phyloP scores from a whole-genome alignment of 495 filamentous ascomycete species.

The Podospora australis region DNA sequence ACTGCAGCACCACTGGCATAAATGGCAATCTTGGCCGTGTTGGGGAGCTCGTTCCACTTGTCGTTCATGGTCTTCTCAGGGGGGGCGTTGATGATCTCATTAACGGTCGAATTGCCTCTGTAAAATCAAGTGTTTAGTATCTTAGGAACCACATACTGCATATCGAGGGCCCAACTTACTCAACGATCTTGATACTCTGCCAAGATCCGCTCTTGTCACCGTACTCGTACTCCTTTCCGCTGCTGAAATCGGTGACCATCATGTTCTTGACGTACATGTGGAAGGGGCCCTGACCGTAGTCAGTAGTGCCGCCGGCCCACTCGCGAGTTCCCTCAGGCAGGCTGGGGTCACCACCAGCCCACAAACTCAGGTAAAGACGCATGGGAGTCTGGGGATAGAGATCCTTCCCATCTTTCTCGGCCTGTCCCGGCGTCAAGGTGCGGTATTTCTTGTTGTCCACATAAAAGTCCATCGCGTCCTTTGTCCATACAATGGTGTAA shows the following conservation, averaged over 20 bases:
- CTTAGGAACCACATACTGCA: neutral
- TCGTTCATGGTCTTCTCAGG: slow-evolving; percentile 44
- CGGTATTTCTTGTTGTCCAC: slow-evolving; percentile 66
- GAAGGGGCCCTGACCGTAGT: slow-evolving; percentile 65
- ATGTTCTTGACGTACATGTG: slow-evolving; percentile 69
- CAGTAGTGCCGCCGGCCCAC: slow-evolving; percentile 76
- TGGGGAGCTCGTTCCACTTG: slow-evolving; percentile 52
- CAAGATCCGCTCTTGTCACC: slow-evolving; percentile 58
- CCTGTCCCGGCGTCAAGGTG: slow-evolving; percentile 48
- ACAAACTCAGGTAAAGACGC: slow-evolving; percentile 75
- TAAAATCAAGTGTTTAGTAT: slow-evolving; percentile 11
- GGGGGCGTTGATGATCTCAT: slow-evolving; percentile 33
- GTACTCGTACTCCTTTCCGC: slow-evolving; percentile 62
- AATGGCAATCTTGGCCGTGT: slow-evolving; percentile 52
- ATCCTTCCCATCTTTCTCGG: slow-evolving; percentile 43
- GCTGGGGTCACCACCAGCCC: slow-evolving; percentile 74
- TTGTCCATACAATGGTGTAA: slow-evolving; percentile 80
- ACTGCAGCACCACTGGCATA: slow-evolving; percentile 49
- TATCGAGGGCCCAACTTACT: slow-evolving; percentile 38
- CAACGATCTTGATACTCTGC: slow-evolving; percentile 63
- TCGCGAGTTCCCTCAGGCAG: slow-evolving; percentile 48
- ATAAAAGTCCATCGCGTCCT: slow-evolving; percentile 61
- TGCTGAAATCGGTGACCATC: slow-evolving; percentile 59
- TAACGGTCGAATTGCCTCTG: slow-evolving; percentile 60
- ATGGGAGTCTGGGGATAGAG: slow-evolving; percentile 82